Evolutionary conservation across 768 basidiomycete species (phyloP).

Genomic region (Dentipellis fragilis): DNA sequence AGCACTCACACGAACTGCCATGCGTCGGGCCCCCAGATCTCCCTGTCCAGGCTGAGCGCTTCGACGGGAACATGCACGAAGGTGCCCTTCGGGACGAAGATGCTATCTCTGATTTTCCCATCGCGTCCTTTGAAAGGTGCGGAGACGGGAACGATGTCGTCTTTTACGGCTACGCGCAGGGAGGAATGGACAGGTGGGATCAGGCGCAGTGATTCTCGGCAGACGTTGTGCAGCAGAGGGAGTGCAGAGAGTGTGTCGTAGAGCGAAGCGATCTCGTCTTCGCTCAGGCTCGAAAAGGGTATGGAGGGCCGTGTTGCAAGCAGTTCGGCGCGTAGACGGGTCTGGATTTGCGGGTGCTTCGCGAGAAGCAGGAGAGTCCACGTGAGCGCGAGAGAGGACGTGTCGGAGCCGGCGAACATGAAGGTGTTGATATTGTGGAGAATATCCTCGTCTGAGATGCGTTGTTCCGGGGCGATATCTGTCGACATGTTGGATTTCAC

Average conservation of each 20-base stretch:
- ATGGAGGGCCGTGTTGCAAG: constrained; percentile 29
- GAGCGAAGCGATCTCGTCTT: constrained; percentile 41
- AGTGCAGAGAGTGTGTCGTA: constrained; percentile 49
- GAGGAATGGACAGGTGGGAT: constrained; percentile 77
- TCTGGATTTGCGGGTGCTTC: constrained; percentile 54
- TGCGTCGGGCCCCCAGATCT: constrained; percentile 71
- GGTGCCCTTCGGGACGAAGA: constrained; percentile 55
- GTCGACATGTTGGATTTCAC: constrained; percentile 77
- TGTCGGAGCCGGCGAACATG: constrained; percentile 87
- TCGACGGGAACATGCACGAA: constrained; percentile 74
- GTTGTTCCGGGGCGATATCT: constrained; percentile 57
- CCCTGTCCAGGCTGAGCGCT: constrained; percentile 69
- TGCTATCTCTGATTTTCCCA: constrained; percentile 33
- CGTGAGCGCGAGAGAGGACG: constrained; percentile 70
- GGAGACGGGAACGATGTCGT: constrained; percentile 68
- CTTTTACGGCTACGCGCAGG: constrained; percentile 64
- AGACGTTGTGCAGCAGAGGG: constrained; percentile 67
- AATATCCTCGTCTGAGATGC: constrained; percentile 82
- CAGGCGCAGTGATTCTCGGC: constrained; percentile 67
- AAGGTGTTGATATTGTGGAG: constrained; percentile 82
- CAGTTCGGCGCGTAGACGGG: constrained; percentile 62
- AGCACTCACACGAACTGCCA: constrained; percentile 64
- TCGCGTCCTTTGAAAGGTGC: constrained; percentile 40
- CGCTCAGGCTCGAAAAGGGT: constrained; percentile 27
- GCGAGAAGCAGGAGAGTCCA: constrained; percentile 80